Evolutionary conservation across 163 green algal species (phyloP), one percentile per base, ranked within the genome.

Genomic region (Chlamydomonas reinhardtii): DNA sequence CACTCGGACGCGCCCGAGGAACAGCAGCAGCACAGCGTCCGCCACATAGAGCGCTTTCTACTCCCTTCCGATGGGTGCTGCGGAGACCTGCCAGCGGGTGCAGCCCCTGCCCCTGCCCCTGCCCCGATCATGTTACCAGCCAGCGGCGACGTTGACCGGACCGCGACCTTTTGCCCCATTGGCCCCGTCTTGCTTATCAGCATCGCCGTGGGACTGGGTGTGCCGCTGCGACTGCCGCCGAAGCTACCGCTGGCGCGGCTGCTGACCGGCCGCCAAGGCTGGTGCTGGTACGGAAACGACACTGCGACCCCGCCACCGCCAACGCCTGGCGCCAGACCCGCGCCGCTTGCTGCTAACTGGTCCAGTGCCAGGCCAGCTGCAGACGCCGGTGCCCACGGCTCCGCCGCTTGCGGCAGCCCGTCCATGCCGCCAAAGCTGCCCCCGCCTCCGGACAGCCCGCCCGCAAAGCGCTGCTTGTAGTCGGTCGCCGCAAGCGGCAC

Each of bases 401-500:
- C 59, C 59, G 59, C 59, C 2, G 22, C 22, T 2, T 27, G 24
- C 59, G 59, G 25, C 62, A 70, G 62, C 62, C 3, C 25, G 2
- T 17, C 12, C 62, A 11, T 6, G 24, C 24, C 4, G 27, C 62
- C 62, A 29, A 32, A 29, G 27, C 27, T 17, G 62, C 27, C 1
- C 27, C 62, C 62, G 62, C 62, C 32, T 2, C 12, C 25, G 61
- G 19, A 17, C 62, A 29, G 4, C 1, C 62, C 27, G 27, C 27
- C 27, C 12, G 25, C 62, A 5, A 32, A 70, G 62, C 62, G 12
- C 24, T 29, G 62, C 27, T 12, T 32, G 27, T 17, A 17, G 31
- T 79, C 69, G 2, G 80, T 86, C 0, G 70, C 70, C 15, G 35
- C 16, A 34, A 82, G 37, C 54, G 94, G 72, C 82, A 93, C 15